phyloP scores from a whole-genome alignment of 805 yeast species.

The Metschnikowia chrysomelidarum region DNA sequence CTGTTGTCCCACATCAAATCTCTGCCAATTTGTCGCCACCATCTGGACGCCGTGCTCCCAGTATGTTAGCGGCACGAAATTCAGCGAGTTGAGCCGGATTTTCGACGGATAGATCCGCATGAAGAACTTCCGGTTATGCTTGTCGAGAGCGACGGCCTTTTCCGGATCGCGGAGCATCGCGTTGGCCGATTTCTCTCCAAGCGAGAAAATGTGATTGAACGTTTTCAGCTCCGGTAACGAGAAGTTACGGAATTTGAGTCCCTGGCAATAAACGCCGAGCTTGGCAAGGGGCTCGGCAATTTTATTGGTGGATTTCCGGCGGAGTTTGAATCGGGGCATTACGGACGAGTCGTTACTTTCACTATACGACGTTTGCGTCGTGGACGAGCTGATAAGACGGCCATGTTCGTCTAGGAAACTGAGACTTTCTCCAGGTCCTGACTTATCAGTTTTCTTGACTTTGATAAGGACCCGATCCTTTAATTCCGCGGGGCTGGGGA shows the following conservation, averaged over 20 bases:
- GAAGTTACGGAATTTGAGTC: constrained; percentile 75
- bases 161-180: constrained; percentile 61
- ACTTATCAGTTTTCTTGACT: constrained; percentile 56
- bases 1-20: constrained; percentile 86
- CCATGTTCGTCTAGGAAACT: constrained; percentile 21
- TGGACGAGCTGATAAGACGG: constrained; percentile 23
- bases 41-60: constrained; percentile 90
- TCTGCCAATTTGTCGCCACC: constrained; percentile 98
- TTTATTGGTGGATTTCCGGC: constrained; percentile 25
- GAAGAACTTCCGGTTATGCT: constrained; percentile 72
- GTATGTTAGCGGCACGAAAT: constrained; percentile 72
- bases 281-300: constrained; percentile 47
- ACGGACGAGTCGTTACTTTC: constrained; percentile 30
- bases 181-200: constrained; percentile 70
- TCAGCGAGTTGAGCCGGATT: constrained; percentile 70
- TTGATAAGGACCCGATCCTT: constrained; percentile 74
- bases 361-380: constrained; percentile 43
- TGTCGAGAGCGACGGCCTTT: constrained; percentile 54
- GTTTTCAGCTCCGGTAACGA: constrained; percentile 84
- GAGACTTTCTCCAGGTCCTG: constrained; percentile 12
- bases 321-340: constrained; percentile 20
- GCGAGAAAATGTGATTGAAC: constrained; percentile 78
- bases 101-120: constrained; percentile 89
- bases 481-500: constrained; percentile 72
- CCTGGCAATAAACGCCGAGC: constrained; percentile 72